phyloP scores from a whole-genome alignment of 176 grass and related monocot genomes.

The Zea mays region Zm-B73-REFERENCE-NAM-5.0 NC_050102.1:25660501-25661000 shows the following conservation, averaged over 20 bases:
- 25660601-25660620: conserved; percentile 31
- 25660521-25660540: not conserved
- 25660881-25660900: conserved; percentile 49
- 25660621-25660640: conserved; percentile 17
- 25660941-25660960: conserved; percentile 63
- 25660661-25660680: conserved; percentile 28
- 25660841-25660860: no score
- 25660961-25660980: conserved; percentile 81
- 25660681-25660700: conserved; percentile 31
- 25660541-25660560: not conserved
- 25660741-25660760: conserved; percentile 28
- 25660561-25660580: not conserved
- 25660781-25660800: conserved; percentile 30
- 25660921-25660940: conserved; percentile 66
- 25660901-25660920: conserved; percentile 8
- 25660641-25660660: conserved; percentile 43
- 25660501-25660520: not conserved
- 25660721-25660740: conserved; percentile 16
- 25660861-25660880: no score
- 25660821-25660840: no score
- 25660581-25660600: not conserved
- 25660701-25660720: conserved; percentile 28
- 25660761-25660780: conserved; percentile 25
- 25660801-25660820: no score
- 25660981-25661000: conserved; percentile 62